Evolutionary conservation across 495 filamentous ascomycete genomes (phyloP), one percentile per base, ranked within the genome.

Genomic region (Tuber melanosporum): DNA sequence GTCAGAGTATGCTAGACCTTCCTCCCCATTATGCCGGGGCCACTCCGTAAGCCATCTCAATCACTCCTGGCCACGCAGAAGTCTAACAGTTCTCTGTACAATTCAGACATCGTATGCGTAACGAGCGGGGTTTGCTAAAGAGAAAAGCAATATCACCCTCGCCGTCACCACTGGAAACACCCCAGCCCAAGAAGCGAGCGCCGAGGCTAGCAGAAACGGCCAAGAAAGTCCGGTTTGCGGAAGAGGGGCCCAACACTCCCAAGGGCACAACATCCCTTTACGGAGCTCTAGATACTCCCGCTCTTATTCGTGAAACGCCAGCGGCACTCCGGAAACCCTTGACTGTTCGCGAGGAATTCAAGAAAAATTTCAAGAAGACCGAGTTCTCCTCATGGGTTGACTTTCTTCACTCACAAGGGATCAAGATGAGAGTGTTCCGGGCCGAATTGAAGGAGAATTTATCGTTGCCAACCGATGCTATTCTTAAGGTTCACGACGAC

Each of bases 11-110:
- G 82, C 79, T 83, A 22, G 75, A 76, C 70, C 78, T 83, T 76
- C 82, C 82, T 20, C 82, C 82, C 8, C 79, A 83, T 77, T 81
- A 83, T 75, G 82, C 81, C 74, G 82, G 82, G 36, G 82, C 82
- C 71, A 83, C 82, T 19, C 82, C 82, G 82, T 83, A 80, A 76
- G 82, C 75, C n/a, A 42, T 5, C 44, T 44, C 70, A 74, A 36
- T 49, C 20, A 3, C 39, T 45, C 49, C 45, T 14, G 12, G 62
- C 71, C 3, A 19, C 39, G 26, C 49, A 74, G 45, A 72, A 17
- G 39, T 39, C 22, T 45, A 57, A 57, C 49, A 36, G 26, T 32
- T 19, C 22, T 41, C 57, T 5, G 0, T 8, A 19, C 57, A 32
- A 66, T 36, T 36, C 14, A 66, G 57, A 36, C 57, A 66, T 17